phyloP scores from a whole-genome alignment of 1,284 basidiomycete species.

The Cryptococcus neoformans region DNA sequence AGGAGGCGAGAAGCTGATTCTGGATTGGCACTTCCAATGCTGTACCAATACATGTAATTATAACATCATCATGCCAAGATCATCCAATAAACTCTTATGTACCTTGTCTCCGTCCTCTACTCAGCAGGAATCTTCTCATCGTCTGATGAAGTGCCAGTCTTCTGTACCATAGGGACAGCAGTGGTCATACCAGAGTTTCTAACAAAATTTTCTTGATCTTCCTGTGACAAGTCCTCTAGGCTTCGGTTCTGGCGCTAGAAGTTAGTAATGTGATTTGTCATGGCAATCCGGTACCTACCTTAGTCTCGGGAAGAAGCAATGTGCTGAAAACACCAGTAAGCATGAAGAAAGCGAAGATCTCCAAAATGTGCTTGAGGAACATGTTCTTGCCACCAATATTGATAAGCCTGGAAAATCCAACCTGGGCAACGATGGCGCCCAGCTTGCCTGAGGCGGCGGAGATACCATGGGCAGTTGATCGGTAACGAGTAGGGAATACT shows the following conservation, averaged over 20 bases:
- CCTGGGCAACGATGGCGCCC: constrained; percentile 77
- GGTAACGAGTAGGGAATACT: constrained; percentile 80
- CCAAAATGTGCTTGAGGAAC: constrained; percentile 48
- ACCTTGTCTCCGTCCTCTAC: too few relatives aligned
- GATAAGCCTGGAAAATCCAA: constrained; percentile 68
- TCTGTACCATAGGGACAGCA: neutral
- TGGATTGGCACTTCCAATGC: too few relatives aligned
- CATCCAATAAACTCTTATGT: too few relatives aligned
- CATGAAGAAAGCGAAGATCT: constrained; percentile 61
- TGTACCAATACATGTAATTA: too few relatives aligned
- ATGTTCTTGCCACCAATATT: constrained; percentile 59
- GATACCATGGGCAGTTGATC: constrained; percentile 80
- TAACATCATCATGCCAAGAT: too few relatives aligned
- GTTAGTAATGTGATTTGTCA: neutral
- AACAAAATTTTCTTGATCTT: constrained; percentile 64
- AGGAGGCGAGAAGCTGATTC: too few relatives aligned
- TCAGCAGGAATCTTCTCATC: neutral
- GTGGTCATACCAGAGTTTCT: constrained; percentile 13
- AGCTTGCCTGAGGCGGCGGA: constrained; percentile 78
- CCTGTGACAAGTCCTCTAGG: constrained; percentile 67
- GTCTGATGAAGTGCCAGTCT: neutral
- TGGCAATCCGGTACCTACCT: constrained; percentile 33
- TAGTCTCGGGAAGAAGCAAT: constrained; percentile 72
- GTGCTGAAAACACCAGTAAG: constrained; percentile 74
- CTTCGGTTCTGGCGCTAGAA: constrained; percentile 37